A percentile compares a stretch with the other conserved stretches of the same genome.
phyloP scores from a whole-genome alignment of 257 asterid species.

The Solanum paucissectum region DNA sequence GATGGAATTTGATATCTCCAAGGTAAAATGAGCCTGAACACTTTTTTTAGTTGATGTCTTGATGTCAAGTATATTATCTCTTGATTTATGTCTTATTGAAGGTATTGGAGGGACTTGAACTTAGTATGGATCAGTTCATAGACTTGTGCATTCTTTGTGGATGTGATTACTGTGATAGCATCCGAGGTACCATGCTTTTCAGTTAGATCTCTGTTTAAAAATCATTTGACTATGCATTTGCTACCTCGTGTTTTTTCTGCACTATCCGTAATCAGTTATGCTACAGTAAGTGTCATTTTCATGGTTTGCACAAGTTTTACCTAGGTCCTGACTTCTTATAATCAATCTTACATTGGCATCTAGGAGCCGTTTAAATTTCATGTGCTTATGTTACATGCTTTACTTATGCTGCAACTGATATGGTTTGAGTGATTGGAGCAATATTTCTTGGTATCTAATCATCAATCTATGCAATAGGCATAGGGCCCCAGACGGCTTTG shows the following conservation, averaged over 20 bases:
- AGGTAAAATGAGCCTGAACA: slow-evolving; percentile 38
- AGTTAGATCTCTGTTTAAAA: not conserved
- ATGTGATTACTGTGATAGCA: slow-evolving; percentile 95
- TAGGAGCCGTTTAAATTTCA: not conserved
- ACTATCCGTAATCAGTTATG: not conserved
- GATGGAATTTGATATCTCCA: slow-evolving; percentile 91
- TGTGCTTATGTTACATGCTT: not conserved
- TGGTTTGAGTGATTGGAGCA: not conserved
- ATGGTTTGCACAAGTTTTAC: not conserved
- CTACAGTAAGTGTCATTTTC: not conserved
- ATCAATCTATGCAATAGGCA: slow-evolving; percentile 36
- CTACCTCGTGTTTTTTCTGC: not conserved
- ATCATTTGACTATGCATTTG: not conserved
- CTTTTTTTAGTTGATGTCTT: not conserved
- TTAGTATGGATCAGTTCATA: slow-evolving; percentile 95
- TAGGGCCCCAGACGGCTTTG: slow-evolving; percentile 91
- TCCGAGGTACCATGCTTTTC: slow-evolving; percentile 49
- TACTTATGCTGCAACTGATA: not conserved
- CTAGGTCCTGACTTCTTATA: not conserved
- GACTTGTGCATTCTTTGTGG: slow-evolving; percentile 96
- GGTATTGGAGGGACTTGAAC: slow-evolving; percentile 83
- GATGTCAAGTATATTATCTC: slow-evolving; percentile 1
- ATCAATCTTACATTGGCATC: not conserved
- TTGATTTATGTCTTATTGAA: slow-evolving; percentile 15
- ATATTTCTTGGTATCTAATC: not conserved